Evolutionary conservation across 1,284 basidiomycete species (phyloP), one percentile per base, ranked within the genome.

Genomic region (Rhodotorula sp.): DNA sequence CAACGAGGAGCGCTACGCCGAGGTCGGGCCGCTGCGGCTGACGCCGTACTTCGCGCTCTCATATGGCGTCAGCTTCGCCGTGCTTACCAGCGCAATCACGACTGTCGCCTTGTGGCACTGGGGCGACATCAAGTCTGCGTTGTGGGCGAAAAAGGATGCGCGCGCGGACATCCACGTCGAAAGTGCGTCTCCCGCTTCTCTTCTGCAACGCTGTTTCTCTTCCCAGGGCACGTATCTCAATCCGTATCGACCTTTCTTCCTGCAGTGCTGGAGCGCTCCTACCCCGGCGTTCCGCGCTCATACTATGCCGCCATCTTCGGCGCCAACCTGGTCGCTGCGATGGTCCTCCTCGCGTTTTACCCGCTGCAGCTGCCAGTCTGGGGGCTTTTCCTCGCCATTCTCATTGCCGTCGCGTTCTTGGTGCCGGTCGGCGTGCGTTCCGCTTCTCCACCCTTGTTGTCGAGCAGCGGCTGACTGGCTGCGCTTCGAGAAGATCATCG

Each of bases 301-400:
- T 71, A 69, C 65, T 75, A 75, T 53, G 29, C 57, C 34, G n/a
- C 22, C 27, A 64, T 71, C 21, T 71, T 75, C 34, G 80, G 77
- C 27, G 78, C 79, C 3, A 80, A 82, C n/a, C 67, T 79, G 27
- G 32, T 65, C 8, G 79, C 78, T 1, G 79, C 82, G 25, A 66
- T 79, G 34, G 61, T 81, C 48, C 77, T 83, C 8, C 80, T 83
- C 17, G 64, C 76, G 25, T 74, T 80, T 53, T 81, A 80, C 60
- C 82, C 82, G 13, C 74, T 83, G n/a, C 83, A 83, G 66, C 72
- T 83, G 46, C 82, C 83, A 0, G 69, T 81, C 1, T 83, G 82
- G 83, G 83, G 81, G 1, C 69, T 84, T 34, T 64, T 82, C 32
- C 70, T 84, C 17, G 78, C 81, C 0, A 77, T 83, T 15, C 41